These are phyloP conservation scores for Yamadazyma triangularis DNA, from an alignment of 1,139 yeast species.

Conservation along the genomic window DNA sequence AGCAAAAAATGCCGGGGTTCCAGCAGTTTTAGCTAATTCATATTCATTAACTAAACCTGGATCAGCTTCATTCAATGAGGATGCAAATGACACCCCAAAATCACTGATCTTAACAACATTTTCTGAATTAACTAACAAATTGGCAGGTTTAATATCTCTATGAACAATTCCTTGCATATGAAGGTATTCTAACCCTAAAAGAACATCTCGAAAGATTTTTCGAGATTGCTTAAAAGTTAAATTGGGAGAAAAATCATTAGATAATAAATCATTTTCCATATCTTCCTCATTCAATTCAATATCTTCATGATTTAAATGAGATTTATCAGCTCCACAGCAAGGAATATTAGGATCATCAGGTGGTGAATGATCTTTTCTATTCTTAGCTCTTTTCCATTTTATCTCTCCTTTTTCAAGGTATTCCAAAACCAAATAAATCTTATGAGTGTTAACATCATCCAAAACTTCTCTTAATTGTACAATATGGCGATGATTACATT, in stretches of 20 bases:
- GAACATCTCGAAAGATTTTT: conserved; percentile 75
- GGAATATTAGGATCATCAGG: conserved; percentile 22
- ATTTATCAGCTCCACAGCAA: conserved; percentile 28
- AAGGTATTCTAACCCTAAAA: conserved; percentile 85
- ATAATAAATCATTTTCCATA: conserved; percentile 34
- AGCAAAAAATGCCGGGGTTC: conserved; percentile 71
- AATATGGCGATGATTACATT: conserved; percentile 87
- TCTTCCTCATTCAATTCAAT: conserved; percentile 16
- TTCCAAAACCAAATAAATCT: conserved; percentile 87
- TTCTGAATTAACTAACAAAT: conserved; percentile 67
- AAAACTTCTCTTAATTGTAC: conserved; percentile 84
- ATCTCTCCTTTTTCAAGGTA: conserved; percentile 92
- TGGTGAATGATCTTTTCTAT: conserved; percentile 1
- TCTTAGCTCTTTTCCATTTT: conserved; percentile 60
- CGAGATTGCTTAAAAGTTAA: conserved; percentile 64
- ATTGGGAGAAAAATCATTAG: conserved; percentile 50
- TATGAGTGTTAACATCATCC: conserved; percentile 79
- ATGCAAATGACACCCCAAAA: conserved; percentile 93
- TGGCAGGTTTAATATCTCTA: conserved; percentile 97
- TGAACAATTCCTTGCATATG: conserved; percentile 94
- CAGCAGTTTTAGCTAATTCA: conserved; percentile 62
- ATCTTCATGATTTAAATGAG: conserved; percentile 1
- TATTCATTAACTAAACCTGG: conserved; percentile 55
- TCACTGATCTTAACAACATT: conserved; percentile 88
- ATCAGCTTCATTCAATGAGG: conserved; percentile 51